These are phyloP conservation scores for Hypericum perforatum DNA, from an alignment of 345 rosid genomes.

Conservation along the genomic window DNA sequence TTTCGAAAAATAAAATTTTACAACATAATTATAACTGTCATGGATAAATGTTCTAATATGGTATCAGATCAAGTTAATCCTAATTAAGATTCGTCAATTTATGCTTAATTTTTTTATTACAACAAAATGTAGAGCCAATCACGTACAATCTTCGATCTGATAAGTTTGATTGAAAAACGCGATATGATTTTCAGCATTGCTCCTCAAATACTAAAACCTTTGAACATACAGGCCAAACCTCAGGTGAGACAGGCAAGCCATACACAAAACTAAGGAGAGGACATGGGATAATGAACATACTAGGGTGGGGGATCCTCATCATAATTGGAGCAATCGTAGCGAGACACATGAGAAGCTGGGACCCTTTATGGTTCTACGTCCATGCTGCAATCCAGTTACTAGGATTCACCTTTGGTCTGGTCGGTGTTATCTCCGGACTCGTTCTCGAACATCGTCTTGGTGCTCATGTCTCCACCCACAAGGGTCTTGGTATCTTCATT, in stretches of 20 bases:
- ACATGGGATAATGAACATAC: conserved; percentile 68
- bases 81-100: too few species aligned
- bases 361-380: conserved; percentile 65
- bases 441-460: conserved; percentile 36
- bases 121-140: too few species aligned
- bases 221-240: conserved; percentile 26
- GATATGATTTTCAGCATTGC: too few species aligned
- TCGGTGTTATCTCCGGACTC: conserved; percentile 51
- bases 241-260: conserved; percentile 9
- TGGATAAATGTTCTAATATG: too few species aligned
- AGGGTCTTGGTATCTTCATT: conserved; percentile 51
- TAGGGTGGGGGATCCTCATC: conserved; percentile 67
- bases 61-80: too few species aligned
- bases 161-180: too few species aligned
- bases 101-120: too few species aligned
- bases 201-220: too few species aligned
- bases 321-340: conserved; percentile 57
- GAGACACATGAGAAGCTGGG: conserved; percentile 45
- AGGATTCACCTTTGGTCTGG: conserved; percentile 44
- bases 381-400: conserved; percentile 40
- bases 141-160: too few species aligned
- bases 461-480: conserved; percentile 46
- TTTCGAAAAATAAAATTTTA: too few species aligned
- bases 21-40: too few species aligned
- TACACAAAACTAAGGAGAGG: conserved; percentile 35